These are phyloP conservation scores for Exophiala oligosperma DNA, from an alignment of 2,329 filamentous ascomycete species.

Conservation along the genomic window DNA sequence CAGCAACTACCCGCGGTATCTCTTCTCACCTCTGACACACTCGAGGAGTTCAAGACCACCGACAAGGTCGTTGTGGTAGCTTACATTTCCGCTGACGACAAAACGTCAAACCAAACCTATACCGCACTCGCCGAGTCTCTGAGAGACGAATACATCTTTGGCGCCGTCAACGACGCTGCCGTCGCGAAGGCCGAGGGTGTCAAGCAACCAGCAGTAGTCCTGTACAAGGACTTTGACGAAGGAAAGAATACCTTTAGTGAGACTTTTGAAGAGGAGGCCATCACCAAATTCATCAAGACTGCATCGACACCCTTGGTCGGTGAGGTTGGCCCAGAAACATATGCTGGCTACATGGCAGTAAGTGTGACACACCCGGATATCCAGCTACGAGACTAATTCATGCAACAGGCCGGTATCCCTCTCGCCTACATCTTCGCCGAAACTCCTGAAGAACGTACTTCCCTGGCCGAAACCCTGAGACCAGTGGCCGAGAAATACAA, in stretches of 20 bases:
- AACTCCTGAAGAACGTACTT: slow-evolving; percentile 81
- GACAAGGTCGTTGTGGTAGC: slow-evolving; percentile 95
- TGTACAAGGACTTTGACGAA: slow-evolving; percentile 98
- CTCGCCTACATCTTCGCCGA: slow-evolving; percentile 98
- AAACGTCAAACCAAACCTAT: slow-evolving; percentile 85
- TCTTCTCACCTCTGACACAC: slow-evolving; percentile 71
- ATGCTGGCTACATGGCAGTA: slow-evolving; percentile 87
- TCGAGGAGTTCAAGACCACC: slow-evolving; percentile 95
- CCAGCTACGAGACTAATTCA: neutral
- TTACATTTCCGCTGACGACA: slow-evolving; percentile 78
- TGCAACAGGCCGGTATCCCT: slow-evolving; percentile 71
- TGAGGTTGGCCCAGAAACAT: slow-evolving; percentile 96
- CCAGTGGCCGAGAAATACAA: slow-evolving; percentile 87
- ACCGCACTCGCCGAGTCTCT: slow-evolving; percentile 69
- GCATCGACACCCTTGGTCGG: slow-evolving; percentile 87
- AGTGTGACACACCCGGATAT: slow-evolving; percentile 26
- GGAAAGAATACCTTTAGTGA: slow-evolving; percentile 83
- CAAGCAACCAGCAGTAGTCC: slow-evolving; percentile 79
- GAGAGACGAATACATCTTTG: slow-evolving; percentile 91
- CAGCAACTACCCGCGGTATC: slow-evolving; percentile 94
- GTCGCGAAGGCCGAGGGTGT: slow-evolving; percentile 90
- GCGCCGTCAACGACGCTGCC: slow-evolving; percentile 76
- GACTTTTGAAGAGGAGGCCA: slow-evolving; percentile 76
- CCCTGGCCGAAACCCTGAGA: slow-evolving; percentile 75
- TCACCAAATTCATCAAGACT: slow-evolving; percentile 80